phyloP scores from a whole-genome alignment of 495 filamentous ascomycete genomes.

The Penicillium cataractarum region DNA sequence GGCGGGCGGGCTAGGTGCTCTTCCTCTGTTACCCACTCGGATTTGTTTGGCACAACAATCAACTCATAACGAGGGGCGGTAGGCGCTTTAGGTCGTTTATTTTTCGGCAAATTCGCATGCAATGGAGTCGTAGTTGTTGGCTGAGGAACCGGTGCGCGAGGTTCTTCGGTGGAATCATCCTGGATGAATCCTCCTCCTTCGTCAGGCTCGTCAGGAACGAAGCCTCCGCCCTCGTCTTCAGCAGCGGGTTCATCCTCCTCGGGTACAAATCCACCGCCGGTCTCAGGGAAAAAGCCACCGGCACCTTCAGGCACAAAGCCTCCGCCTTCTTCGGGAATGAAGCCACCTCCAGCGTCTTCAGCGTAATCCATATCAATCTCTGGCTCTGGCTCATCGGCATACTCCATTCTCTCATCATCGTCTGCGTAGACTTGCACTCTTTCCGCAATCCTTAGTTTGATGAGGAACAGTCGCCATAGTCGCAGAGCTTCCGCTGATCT shows the following conservation, averaged over 20 bases:
- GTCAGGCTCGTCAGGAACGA: background rate
- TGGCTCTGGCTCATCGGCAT: conserved; percentile 21
- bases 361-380: conserved; percentile 22
- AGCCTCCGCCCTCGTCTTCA: background rate
- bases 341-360: conserved; percentile 35
- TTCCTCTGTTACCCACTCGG: background rate
- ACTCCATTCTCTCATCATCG: conserved; percentile 49
- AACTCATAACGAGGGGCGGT: conserved; percentile 34
- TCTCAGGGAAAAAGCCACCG: conserved; percentile 32
- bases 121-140: background rate
- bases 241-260: background rate
- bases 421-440: conserved; percentile 67
- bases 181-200: conserved; percentile 28
- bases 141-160: background rate
- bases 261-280: conserved; percentile 1
- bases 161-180: conserved; percentile 16
- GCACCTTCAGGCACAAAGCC: background rate
- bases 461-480: conserved; percentile 77
- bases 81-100: background rate
- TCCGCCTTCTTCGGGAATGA: conserved; percentile 29
- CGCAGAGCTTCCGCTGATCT: conserved; percentile 61
- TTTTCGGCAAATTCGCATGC: background rate
- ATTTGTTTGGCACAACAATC: conserved; percentile 34
- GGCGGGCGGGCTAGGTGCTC: background rate
- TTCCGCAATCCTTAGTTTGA: conserved; percentile 76